Base-by-base conservation (phyloP, 805 yeast genomes). In the Ogataea kodamae region DNA sequence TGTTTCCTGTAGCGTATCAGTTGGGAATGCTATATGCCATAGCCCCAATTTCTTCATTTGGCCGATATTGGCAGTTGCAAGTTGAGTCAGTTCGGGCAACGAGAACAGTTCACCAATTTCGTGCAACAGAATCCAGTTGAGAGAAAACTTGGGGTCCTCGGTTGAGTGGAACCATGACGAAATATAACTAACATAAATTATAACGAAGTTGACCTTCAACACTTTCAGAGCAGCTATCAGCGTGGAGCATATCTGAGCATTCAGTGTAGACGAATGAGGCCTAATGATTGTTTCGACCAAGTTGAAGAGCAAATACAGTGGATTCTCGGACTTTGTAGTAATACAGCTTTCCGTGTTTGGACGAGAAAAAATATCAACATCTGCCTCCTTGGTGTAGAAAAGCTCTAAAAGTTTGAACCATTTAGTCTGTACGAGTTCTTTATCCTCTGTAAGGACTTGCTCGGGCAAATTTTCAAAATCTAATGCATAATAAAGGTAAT, bases 341-440 rank as follows among this genome's bases (percentile, higher is more conserved):
- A 72, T 67, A 37, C 66, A 65, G 32, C 65, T 61, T 32, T 66
- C 63, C 38, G 49, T 48, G 45, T 74, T 68, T 1, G 78, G 74
- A 40, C 32, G 46, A 22, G 39, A 30, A 18, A 32, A 41, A n/a
- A 35, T n/a, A 5, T 44, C 43, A 6, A 25, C 23, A 23, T 42
- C 44, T 10, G 35, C 30, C 13, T 44, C 47, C 9, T 22, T 15
- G 15, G 44, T 35, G 20, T 43, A 45, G 25, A 68, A 73, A 5
- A 50, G 44, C 11, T 49, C 46, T 32, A 71, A 56, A 5, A 70
- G 57, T 11, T 48, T 45, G 15, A 72, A 54, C 59, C 70, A 72
- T 20, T 55, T 55, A 5, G 44, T 25, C 43, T 69, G 75, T 22
- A 68, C 54, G 7, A 43, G 39, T n/a, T 47, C 43, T 27, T 60